These are phyloP conservation scores for Periconia digitata DNA, from an alignment of 2,329 filamentous ascomycete genomes.

Conservation along the genomic window DNA sequence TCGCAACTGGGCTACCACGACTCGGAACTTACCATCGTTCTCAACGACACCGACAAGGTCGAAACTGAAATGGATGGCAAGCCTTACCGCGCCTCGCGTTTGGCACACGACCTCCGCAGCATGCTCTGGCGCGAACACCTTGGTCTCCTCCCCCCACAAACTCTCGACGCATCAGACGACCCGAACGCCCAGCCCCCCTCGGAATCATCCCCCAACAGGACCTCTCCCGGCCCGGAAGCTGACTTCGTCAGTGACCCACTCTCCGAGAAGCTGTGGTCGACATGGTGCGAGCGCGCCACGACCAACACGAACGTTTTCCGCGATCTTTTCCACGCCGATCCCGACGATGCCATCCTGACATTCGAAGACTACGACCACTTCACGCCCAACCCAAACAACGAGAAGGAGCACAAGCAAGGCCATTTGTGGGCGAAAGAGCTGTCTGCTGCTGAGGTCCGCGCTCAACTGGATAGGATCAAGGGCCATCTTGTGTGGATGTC, in stretches of 20 bases:
- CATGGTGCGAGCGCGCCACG: constrained; percentile 70
- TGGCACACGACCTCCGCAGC: constrained; percentile 77
- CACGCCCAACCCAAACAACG: constrained; percentile 55
- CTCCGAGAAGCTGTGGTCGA: constrained; percentile 58
- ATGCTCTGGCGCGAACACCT: constrained; percentile 91
- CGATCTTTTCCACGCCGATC: constrained; percentile 84
- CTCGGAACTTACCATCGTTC: constrained; percentile 85
- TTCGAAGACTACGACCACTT: constrained; percentile 90
- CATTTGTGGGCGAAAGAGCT: constrained; percentile 80
- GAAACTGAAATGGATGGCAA: constrained; percentile 76
- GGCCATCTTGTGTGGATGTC: constrained; percentile 96
- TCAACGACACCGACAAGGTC: constrained; percentile 77
- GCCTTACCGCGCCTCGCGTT: constrained; percentile 75
- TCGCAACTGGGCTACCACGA: constrained; percentile 87
- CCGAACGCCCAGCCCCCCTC: constrained; percentile 77
- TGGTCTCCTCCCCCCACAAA: constrained; percentile 75
- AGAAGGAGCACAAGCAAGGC: constrained; percentile 68
- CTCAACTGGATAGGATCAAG: constrained; percentile 76
- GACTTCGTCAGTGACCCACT: constrained; percentile 65
- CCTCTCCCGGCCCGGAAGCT: constrained; percentile 68
- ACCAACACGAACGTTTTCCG: constrained; percentile 74
- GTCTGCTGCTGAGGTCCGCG: constrained; percentile 65
- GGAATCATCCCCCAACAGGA: constrained; percentile 68
- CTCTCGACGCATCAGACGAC: constrained; percentile 64
- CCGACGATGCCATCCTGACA: constrained; percentile 83